Evolutionary conservation across 192 early-diverging fungal species (phyloP).

Genomic region (Endogone sp.): DNA sequence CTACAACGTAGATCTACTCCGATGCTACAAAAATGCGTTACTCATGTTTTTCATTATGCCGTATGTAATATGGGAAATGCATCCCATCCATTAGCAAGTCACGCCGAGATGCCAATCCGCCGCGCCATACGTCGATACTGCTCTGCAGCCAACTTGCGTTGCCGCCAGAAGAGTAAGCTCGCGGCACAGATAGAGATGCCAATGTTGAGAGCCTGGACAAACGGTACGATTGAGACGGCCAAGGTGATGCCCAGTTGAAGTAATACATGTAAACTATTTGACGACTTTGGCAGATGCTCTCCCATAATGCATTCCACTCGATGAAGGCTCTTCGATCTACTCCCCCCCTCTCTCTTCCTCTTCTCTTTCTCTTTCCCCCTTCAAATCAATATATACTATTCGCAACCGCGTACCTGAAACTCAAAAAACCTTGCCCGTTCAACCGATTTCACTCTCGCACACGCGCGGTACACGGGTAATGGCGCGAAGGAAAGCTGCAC

Average conservation of each 20-base stretch:
- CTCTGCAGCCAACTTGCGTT: conserved; percentile 26
- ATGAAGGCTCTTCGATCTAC: background rate
- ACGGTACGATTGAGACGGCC: background rate
- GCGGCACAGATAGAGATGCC: conserved; percentile 17
- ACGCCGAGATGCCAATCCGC: conserved; percentile 17
- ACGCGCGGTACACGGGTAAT: conserved; percentile 23
- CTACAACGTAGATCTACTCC: too few relatives aligned
- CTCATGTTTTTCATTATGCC: too few relatives aligned
- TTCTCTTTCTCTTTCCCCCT: too few relatives aligned
- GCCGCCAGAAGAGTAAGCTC: conserved; percentile 27
- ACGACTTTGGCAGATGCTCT: background rate
- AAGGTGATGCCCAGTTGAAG: background rate
- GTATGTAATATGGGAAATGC: too few relatives aligned
- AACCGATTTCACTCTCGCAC: conserved; percentile 22
- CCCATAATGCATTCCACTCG: background rate
- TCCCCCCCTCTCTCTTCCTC: background rate
- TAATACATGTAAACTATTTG: background rate
- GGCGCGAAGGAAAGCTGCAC: conserved; percentile 9
- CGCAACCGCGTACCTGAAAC: conserved; percentile 19
- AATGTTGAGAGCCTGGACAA: conserved; percentile 20
- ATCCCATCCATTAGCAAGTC: too few relatives aligned
- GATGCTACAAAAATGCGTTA: too few relatives aligned
- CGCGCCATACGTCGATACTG: conserved; percentile 31
- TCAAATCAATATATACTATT: background rate
- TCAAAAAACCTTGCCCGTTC: conserved; percentile 15